phyloP scores from a whole-genome alignment of 805 yeast species.

The Naumovozyma dairenensis region DNA sequence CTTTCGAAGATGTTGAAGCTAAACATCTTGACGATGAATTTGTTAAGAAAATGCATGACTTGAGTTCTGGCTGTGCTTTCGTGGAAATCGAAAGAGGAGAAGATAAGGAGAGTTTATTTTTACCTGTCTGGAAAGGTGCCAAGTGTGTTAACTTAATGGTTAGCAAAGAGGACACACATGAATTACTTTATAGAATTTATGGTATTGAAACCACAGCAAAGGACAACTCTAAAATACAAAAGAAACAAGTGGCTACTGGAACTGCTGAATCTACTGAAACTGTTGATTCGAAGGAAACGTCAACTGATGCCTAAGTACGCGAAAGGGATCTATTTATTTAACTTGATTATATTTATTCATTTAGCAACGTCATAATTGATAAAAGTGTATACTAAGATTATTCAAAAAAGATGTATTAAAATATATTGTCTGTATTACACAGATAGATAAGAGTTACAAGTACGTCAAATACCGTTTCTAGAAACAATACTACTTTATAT shows the following conservation, averaged over 20 bases:
- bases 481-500: too few species aligned
- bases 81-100: slow-evolving; percentile 52
- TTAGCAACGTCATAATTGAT: too few species aligned
- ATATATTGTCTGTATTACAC: too few species aligned
- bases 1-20: slow-evolving; percentile 44
- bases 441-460: too few species aligned
- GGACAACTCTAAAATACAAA: slow-evolving; percentile 7
- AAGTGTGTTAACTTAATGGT: slow-evolving; percentile 85
- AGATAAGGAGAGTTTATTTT: slow-evolving; percentile 55
- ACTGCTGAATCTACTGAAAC: slow-evolving; percentile 1
- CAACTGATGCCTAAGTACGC: too few species aligned
- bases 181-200: slow-evolving; percentile 75
- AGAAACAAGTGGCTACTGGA: slow-evolving; percentile 3
- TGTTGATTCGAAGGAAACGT: too few species aligned
- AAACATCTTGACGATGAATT: slow-evolving; percentile 48
- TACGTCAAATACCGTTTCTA: too few species aligned
- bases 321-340: too few species aligned
- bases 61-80: slow-evolving; percentile 77
- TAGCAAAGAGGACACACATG: slow-evolving; percentile 84
- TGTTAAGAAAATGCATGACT: slow-evolving; percentile 37
- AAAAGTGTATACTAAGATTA: too few species aligned
- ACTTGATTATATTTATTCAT: too few species aligned
- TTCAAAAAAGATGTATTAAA: too few species aligned
- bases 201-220: slow-evolving; percentile 44
- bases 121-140: slow-evolving; percentile 89